A percentile compares a stretch with the other conserved stretches of the same genome.
Conservation (phyloP, 2,329 filamentous ascomycete species). For the Leptosphaerulina australis region DNA sequence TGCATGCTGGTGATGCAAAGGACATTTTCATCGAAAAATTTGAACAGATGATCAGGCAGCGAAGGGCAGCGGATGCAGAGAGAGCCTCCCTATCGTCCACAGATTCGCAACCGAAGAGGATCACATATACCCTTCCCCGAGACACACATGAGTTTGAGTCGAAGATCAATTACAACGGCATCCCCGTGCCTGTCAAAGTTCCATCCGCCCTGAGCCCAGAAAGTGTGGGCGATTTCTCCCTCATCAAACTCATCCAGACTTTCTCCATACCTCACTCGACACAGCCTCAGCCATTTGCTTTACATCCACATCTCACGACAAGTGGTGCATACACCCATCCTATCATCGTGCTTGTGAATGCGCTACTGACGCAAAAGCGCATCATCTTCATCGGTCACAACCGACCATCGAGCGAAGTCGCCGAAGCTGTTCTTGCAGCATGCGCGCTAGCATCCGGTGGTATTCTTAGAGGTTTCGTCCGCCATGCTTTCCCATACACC, state of each 20-base stretch:
- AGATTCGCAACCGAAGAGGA: constrained; percentile 57
- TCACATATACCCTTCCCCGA: constrained; percentile 76
- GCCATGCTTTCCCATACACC: constrained; percentile 96
- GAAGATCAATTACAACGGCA: constrained; percentile 92
- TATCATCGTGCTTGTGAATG: constrained; percentile 92
- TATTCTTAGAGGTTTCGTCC: constrained; percentile 88
- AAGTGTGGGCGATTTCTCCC: constrained; percentile 95
- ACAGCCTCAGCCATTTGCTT: constrained; percentile 79
- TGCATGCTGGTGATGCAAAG: constrained; percentile 90
- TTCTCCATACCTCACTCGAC: constrained; percentile 85
- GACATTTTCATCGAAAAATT: constrained; percentile 99
- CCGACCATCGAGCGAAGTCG: constrained; percentile 91
- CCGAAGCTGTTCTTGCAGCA: constrained; percentile 96
- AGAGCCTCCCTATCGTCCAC: constrained; percentile 43
- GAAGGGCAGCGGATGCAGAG: constrained; percentile 68
- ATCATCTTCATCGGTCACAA: constrained; percentile 96
- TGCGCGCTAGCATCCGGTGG: constrained; percentile 93
- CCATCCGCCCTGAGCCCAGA: constrained; percentile 92
- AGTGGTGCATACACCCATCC: constrained; percentile 89
- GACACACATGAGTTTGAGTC: constrained; percentile 99
- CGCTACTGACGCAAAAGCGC: constrained; percentile 92
- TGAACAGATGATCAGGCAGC: constrained; percentile 87
- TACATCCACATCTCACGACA: constrained; percentile 92
- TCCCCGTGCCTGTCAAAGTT: constrained; percentile 95
- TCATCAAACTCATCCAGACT: constrained; percentile 95